Conservation (phyloP, 2,329 filamentous ascomycete genomes). For the Aspergillus thermomutatus region DNA sequence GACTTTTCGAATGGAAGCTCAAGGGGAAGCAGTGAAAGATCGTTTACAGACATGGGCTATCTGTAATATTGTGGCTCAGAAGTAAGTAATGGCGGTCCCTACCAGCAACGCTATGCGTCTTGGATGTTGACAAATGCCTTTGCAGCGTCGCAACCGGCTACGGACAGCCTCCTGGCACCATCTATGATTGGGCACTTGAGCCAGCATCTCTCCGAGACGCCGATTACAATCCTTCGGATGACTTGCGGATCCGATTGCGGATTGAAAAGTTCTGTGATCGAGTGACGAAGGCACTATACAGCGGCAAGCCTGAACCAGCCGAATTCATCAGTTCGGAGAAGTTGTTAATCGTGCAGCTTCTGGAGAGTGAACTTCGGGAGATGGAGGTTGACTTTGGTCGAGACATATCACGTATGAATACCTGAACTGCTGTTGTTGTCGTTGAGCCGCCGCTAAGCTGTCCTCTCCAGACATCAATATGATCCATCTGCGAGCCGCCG, state of each 20-base stretch:
- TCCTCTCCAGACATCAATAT: constrained; percentile 37
- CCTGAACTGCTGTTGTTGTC: background rate
- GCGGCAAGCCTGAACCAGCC: constrained; percentile 52
- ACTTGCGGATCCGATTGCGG: constrained; percentile 49
- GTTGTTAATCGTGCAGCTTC: constrained; percentile 40
- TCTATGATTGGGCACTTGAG: constrained; percentile 56
- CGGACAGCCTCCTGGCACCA: constrained; percentile 60
- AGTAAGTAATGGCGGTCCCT: constrained; percentile 37
- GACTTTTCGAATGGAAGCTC: constrained; percentile 48
- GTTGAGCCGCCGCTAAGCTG: constrained; percentile 3
- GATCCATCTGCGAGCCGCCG: constrained; percentile 46
- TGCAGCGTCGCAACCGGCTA: constrained; percentile 59
- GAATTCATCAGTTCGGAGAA: constrained; percentile 46
- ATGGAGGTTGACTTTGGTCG: constrained; percentile 52
- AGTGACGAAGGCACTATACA: constrained; percentile 56
- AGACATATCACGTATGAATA: constrained; percentile 30
- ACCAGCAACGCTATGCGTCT: background rate
- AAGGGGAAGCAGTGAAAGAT: constrained; percentile 61
- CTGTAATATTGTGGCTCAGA: constrained; percentile 66
- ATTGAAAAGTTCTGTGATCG: constrained; percentile 59
- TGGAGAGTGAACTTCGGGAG: constrained; percentile 45
- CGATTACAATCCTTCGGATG: constrained; percentile 47
- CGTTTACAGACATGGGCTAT: constrained; percentile 63
- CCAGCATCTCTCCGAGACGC: constrained; percentile 43
- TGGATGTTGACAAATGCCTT: constrained; percentile 11